Evolutionary conservation across 2,329 filamentous ascomycete species (phyloP).

Genomic region (Grosmannia huntii): DNA sequence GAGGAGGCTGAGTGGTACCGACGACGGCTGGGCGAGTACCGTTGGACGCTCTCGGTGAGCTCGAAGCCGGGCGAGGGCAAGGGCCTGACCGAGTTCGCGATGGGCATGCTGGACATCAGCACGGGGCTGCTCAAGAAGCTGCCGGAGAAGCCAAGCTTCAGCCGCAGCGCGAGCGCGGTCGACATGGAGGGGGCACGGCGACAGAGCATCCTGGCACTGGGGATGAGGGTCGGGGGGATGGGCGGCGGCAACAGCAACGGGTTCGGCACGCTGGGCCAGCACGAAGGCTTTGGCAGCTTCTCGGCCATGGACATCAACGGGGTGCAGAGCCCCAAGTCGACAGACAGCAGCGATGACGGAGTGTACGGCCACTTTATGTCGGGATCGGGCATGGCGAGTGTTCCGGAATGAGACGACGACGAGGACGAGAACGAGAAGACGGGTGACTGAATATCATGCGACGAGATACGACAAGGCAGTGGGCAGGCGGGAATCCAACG

Average conservation of each 20-base stretch:
- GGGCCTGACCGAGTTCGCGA: slow-evolving; percentile 55
- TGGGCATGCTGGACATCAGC: slow-evolving; percentile 64
- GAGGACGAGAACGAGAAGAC: background rate
- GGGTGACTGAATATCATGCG: background rate
- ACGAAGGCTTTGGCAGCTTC: slow-evolving; percentile 28
- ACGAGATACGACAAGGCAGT: background rate
- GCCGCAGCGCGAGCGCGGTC: slow-evolving; percentile 35
- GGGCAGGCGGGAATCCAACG: no score
- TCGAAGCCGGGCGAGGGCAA: slow-evolving; percentile 52
- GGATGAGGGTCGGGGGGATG: slow-evolving; percentile 14
- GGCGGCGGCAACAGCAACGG: slow-evolving; percentile 17
- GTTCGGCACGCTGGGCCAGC: slow-evolving; percentile 6
- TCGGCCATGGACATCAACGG: slow-evolving; percentile 35
- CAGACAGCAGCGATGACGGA: slow-evolving; percentile 41
- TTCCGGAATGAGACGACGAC: slow-evolving; percentile 10
- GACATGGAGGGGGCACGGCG: slow-evolving; percentile 27
- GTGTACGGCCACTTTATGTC: slow-evolving; percentile 33
- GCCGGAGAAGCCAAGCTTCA: slow-evolving; percentile 57
- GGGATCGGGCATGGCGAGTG: slow-evolving; percentile 17
- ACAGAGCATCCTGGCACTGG: slow-evolving; percentile 12
- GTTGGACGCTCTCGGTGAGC: slow-evolving; percentile 85
- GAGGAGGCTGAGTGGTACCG: slow-evolving; percentile 93
- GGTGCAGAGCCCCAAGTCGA: slow-evolving; percentile 37
- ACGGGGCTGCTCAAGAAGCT: slow-evolving; percentile 56
- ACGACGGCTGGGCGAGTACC: slow-evolving; percentile 71